Evolutionary conservation across 78 protist genomes (phyloP), one percentile per base, ranked within the genome.

Genomic region (Dictyostelium intermedium): DNA sequence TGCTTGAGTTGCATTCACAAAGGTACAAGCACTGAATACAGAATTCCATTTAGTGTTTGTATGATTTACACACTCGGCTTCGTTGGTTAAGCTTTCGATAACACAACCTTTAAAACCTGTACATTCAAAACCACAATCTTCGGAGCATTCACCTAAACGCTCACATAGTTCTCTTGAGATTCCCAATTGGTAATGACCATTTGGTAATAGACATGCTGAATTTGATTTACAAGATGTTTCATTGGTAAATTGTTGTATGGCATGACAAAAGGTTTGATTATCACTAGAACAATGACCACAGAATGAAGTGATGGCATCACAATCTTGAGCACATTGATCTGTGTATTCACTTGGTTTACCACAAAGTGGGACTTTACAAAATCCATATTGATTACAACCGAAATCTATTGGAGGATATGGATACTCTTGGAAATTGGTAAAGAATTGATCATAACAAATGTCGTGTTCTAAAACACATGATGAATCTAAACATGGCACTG

Each of bases 261-360:
- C 6, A 43, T 37, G 61, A 45, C 94, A 89, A 60, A 10, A 27
- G 32, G 94, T 69, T 6, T 45, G 16, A 70, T 89, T 69, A 20
- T 56, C 66, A 35, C 69, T 80, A 10, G 94, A 5, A 80, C 94
- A 89, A 45, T 89, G 72, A 0, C 87, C 94, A 80, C 94, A 89
- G 47, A 35, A 89, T 16, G 50, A 14, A 2, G 56, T 14, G 5
- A 47, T 16, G 11, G 3, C 6, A 32, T 45, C 13, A 30, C 86
- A 76, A 35, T 16, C 3, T n/a, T 10, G 70, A 35, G 9, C 8
- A 63, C 93, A 87, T 11, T 1, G 61, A 87, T 10, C 3, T 13
- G 1, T 2, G n/a, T 8, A 10, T 1, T 32, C 2, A 25, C 37
- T 23, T 14, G 32, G 6, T 18, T 10, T 5, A 34, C 6, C 1